Percentiles rank a stretch among this genome's conserved stretches.
Evolutionary conservation across 2,329 filamentous ascomycete species (phyloP).

Genomic region (Xylaria sp.): DNA sequence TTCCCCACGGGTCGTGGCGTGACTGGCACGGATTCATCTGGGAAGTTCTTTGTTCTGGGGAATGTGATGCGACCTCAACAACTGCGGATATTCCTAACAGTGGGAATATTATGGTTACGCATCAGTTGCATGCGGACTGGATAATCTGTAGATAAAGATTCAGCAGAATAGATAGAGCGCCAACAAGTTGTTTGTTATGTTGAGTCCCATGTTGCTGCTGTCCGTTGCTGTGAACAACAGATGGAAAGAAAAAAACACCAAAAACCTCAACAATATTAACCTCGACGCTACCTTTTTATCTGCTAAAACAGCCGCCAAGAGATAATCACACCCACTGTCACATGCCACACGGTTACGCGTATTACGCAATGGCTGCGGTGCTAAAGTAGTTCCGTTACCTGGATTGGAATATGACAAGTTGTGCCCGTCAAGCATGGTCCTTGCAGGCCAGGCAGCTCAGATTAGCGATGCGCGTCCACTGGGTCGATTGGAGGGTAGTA

Average conservation of each 20-base stretch:
- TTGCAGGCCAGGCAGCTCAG: not conserved
- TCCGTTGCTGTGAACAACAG: too few species aligned
- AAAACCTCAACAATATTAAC: not conserved
- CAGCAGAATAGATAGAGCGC: not conserved
- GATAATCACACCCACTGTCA: conserved; percentile 9
- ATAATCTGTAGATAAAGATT: not conserved
- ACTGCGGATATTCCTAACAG: not conserved
- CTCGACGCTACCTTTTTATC: not conserved
- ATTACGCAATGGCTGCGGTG: not conserved
- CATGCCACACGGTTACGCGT: conserved; percentile 1
- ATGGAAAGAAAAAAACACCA: not conserved
- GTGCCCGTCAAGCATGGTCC: not conserved
- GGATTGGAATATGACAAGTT: conserved; percentile 1
- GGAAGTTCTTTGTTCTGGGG: not conserved
- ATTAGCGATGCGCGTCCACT: not conserved
- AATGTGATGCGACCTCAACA: not conserved
- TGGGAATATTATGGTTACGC: not conserved
- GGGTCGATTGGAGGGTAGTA: not conserved
- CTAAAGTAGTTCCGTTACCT: not conserved
- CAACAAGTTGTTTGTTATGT: not conserved
- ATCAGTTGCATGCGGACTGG: not conserved
- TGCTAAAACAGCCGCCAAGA: not conserved
- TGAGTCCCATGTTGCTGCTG: not conserved
- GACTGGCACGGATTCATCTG: not conserved
- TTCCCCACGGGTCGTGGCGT: not conserved